Base-by-base conservation (phyloP, 2,329 filamentous ascomycete species). In the Allantophomopsis cytisporea region DNA sequence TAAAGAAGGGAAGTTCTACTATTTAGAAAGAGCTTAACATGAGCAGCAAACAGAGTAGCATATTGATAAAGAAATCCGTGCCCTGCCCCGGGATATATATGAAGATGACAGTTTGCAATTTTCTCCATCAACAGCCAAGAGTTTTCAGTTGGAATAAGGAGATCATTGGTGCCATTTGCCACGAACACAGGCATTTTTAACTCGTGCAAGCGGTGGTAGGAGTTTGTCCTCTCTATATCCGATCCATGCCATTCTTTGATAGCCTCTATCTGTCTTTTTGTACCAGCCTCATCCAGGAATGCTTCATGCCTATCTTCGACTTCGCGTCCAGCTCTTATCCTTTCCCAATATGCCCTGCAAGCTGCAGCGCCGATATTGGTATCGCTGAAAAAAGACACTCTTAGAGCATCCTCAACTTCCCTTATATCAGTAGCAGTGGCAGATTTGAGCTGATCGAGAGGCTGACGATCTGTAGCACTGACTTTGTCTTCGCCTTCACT, bases 131-230 rank as follows among this genome's bases (percentile, higher is more conserved):
- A n/a, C 4, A 23, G 33, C 32, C 38, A 33, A 34, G 41, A 47
- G 23, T 51, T 49, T 11, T 30, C 32, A 12, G 48, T 50, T 11
- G 45, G 47, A 36, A 47, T 42, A 18, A 51, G 18, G 2, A 41
- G 21, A 34, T 50, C 44, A 32, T 45, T 39, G 28, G 48, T 42
- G 3, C 48, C 47, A 41, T 50, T 58, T 6, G 51, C 52, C 11
- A 57, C 44, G 17, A 59, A 43, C 1, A 55, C 50, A 2, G 53
- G 52, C 43, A 54, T 53, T 11, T 39, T 47, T 33, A 57, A 37
- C 31, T 56, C 49, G 5, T 41, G 33, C 3, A 58, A 42, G 11
- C 54, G 43, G n/a, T 50, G 43, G 37, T 44, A 50, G 2, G 42
- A 41, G 40, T 47, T 46, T 2, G 31, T 32, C 18, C 18, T 20